Evolutionary conservation across 2,329 filamentous ascomycete genomes (phyloP).

Genomic region (Didymella glomerata): DNA sequence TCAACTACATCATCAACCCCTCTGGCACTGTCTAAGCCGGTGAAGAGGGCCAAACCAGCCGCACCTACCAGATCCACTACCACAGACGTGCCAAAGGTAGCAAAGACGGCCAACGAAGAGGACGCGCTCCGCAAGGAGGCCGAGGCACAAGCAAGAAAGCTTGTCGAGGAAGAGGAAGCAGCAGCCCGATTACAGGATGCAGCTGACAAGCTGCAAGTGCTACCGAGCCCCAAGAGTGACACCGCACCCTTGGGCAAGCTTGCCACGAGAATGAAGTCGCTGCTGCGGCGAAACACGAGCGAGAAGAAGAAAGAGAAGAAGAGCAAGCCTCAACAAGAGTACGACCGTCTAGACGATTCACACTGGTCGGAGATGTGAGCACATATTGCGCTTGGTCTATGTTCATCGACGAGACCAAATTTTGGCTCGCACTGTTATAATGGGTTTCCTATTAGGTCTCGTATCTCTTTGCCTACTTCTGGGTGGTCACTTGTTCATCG

Average conservation of each 20-base stretch:
- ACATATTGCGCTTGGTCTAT: neutral
- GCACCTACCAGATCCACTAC: constrained; percentile 17
- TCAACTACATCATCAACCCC: constrained; percentile 3
- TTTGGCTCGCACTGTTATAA: neutral
- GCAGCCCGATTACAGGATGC: constrained; percentile 6
- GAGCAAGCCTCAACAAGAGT: constrained; percentile 31
- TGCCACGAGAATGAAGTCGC: constrained; percentile 42
- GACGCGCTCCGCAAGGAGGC: constrained; percentile 29
- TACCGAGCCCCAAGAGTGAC: constrained; percentile 23
- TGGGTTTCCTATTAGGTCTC: neutral
- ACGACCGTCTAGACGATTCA: constrained; percentile 43
- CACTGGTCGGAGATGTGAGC: constrained; percentile 50
- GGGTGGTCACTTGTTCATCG: constrained; percentile 15
- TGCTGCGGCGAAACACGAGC: constrained; percentile 37
- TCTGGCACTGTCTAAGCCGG: constrained; percentile 27
- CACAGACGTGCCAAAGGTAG: constrained; percentile 2
- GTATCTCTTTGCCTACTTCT: neutral
- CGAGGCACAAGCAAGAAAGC: constrained; percentile 24
- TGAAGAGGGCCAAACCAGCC: constrained; percentile 18
- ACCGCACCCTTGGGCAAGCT: constrained; percentile 40
- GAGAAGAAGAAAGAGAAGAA: constrained; percentile 41
- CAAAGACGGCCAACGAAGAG: constrained; percentile 7
- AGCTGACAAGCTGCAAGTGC: constrained; percentile 22
- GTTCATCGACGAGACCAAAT: neutral
- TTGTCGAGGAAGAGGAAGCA: constrained; percentile 21